Conservation (phyloP, 352 stramenopile species). For the Globisporangium takayamanum region DNA sequence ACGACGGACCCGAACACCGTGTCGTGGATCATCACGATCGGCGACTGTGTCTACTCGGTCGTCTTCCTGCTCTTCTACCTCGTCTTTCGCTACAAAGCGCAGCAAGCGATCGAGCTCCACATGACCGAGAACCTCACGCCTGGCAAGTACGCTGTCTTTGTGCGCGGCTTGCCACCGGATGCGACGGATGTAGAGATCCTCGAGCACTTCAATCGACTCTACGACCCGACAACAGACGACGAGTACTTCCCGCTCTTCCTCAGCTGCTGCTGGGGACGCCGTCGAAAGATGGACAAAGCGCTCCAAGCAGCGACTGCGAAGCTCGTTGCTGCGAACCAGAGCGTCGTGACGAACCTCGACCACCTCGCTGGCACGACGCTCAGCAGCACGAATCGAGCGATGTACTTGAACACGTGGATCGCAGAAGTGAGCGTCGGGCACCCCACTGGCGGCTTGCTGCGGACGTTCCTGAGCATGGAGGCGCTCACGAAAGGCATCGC, state of each 20-base stretch:
- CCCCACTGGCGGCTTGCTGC: slow-evolving; percentile 64
- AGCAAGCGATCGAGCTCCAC: slow-evolving; percentile 50
- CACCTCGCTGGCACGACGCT: slow-evolving; percentile 36
- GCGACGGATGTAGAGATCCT: slow-evolving; percentile 60
- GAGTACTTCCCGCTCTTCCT: slow-evolving; percentile 55
- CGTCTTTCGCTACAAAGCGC: slow-evolving; percentile 35
- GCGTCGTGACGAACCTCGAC: slow-evolving; percentile 56
- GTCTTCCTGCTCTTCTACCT: slow-evolving; percentile 64
- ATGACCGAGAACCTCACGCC: slow-evolving; percentile 75
- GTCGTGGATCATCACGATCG: slow-evolving; percentile 68
- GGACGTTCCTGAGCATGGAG: slow-evolving; percentile 70
- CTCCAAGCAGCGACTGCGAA: background rate
- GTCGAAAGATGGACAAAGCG: slow-evolving; percentile 10
- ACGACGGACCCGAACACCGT: slow-evolving; percentile 43
- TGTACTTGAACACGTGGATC: slow-evolving; percentile 84
- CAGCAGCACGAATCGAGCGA: slow-evolving; percentile 21
- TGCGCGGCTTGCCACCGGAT: slow-evolving; percentile 59
- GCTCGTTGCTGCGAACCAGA: slow-evolving; percentile 22
- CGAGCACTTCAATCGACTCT: slow-evolving; percentile 67
- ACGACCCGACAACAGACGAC: slow-evolving; percentile 68
- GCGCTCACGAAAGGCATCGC: slow-evolving; percentile 52
- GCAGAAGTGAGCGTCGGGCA: slow-evolving; percentile 79
- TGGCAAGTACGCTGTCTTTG: slow-evolving; percentile 76
- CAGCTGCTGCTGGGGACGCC: slow-evolving; percentile 51
- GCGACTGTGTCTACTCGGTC: slow-evolving; percentile 56